Evolutionary conservation across 352 stramenopile genomes (phyloP).

Genomic region (Peronospora farinosa): DNA sequence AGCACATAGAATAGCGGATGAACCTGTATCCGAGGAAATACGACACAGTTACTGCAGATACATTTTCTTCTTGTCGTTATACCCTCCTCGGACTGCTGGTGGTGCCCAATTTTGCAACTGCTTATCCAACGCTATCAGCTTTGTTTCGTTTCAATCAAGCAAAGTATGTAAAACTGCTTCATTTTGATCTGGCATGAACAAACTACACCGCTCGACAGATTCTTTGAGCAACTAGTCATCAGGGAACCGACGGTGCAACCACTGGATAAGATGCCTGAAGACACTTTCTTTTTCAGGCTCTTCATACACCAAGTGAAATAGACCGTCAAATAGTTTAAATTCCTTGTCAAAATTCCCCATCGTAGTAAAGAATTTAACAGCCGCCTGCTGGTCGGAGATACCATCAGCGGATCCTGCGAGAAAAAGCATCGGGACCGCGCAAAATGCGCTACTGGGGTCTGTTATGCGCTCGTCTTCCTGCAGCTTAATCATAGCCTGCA

Average conservation of each 20-base stretch:
- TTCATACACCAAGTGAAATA: constrained; percentile 55
- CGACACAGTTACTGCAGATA: neutral
- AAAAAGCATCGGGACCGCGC: constrained; percentile 28
- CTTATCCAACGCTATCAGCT: neutral
- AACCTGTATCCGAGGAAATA: too few species aligned
- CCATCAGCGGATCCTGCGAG: constrained; percentile 41
- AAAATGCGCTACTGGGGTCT: constrained; percentile 20
- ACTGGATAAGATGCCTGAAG: constrained; percentile 37
- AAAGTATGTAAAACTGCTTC: too few species aligned
- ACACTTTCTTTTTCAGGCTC: constrained; percentile 50
- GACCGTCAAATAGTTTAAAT: constrained; percentile 50
- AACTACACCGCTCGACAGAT: too few species aligned
- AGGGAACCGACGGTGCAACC: constrained; percentile 29
- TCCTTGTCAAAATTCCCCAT: constrained; percentile 52
- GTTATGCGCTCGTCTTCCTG: constrained; percentile 25
- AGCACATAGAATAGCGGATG: neutral
- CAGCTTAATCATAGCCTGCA: constrained; percentile 34
- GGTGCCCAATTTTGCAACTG: neutral
- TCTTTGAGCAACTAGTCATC: neutral
- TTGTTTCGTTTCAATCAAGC: too few species aligned
- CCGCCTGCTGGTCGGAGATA: constrained; percentile 37
- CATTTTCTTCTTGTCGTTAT: neutral
- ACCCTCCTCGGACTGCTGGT: too few species aligned
- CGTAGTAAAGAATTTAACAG: constrained; percentile 37
- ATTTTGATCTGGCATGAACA: too few species aligned